Percentiles rank a stretch among this genome's conserved stretches.
These are phyloP conservation scores for Endoconidiophora polonica DNA, from an alignment of 2,329 filamentous ascomycete genomes.

Conservation along the genomic window DNA sequence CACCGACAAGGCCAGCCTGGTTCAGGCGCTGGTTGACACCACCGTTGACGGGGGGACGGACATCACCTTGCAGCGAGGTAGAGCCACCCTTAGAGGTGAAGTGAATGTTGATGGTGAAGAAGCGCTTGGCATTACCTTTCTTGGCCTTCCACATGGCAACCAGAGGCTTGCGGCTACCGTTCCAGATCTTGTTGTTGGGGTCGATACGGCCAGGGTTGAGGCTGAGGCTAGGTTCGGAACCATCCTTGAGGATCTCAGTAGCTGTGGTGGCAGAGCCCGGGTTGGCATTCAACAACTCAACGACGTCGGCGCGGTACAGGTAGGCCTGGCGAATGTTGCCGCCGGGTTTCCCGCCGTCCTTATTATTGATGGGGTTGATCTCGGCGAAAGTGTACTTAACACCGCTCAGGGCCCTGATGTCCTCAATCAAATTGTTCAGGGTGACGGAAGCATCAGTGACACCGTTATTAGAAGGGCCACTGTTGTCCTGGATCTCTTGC, in stretches of 20 bases:
- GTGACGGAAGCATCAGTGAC: conserved; percentile 40
- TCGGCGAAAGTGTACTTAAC: conserved; percentile 42
- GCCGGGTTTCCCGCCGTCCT: conserved; percentile 50
- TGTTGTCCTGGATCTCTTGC: conserved; percentile 55
- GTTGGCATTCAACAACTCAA: conserved; percentile 43
- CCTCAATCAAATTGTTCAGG: conserved; percentile 35
- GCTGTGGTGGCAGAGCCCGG: conserved; percentile 36
- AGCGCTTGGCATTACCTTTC: conserved; percentile 31
- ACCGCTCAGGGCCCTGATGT: conserved; percentile 32
- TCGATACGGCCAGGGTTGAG: conserved; percentile 56
- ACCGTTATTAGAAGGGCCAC: conserved; percentile 43
- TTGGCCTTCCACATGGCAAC: conserved; percentile 47
- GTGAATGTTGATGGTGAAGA: conserved; percentile 61
- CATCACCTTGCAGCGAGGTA: conserved; percentile 46
- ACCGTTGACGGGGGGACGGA: conserved; percentile 48
- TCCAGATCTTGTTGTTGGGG: conserved; percentile 42
- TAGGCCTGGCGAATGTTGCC: conserved; percentile 59
- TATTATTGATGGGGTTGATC: conserved; percentile 40
- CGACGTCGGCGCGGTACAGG: conserved; percentile 44
- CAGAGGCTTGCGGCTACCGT: conserved; percentile 47
- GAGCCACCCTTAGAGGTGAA: conserved; percentile 50
- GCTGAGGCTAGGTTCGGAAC: conserved; percentile 32
- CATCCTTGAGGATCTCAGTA: conserved; percentile 38
- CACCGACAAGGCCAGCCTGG: conserved; percentile 42
- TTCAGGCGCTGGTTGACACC: conserved; percentile 38